These are phyloP conservation scores for Ceratocystiopsis minuta DNA, from an alignment of 2,329 filamentous ascomycete species.

Conservation along the genomic window DNA sequence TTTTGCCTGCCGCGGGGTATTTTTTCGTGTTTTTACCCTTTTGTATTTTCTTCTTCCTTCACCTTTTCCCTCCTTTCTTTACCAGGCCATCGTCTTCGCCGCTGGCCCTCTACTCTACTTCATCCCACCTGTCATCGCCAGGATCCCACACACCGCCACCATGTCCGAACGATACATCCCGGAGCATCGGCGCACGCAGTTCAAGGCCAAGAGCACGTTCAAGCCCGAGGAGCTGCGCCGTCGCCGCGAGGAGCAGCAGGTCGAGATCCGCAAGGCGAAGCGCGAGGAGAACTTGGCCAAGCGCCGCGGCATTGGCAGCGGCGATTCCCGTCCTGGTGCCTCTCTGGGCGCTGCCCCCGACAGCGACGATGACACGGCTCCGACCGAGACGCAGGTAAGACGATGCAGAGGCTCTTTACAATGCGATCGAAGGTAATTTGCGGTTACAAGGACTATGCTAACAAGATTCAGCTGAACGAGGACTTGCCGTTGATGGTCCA, in stretches of 20 bases:
- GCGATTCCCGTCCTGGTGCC: constrained; percentile 63
- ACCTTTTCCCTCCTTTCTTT: not conserved
- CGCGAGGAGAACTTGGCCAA: constrained; percentile 98
- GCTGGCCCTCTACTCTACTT: no score
- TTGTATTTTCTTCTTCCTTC: not conserved
- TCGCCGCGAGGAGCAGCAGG: constrained; percentile 96
- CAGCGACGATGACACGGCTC: constrained; percentile 91
- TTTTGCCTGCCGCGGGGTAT: no score
- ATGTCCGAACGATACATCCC: constrained; percentile 99
- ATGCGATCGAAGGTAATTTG: no score
- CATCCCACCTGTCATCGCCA: no score
- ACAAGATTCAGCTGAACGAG: constrained; percentile 58
- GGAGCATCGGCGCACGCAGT: constrained; percentile 96
- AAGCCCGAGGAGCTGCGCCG: constrained; percentile 97
- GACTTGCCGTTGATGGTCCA: constrained; percentile 96
- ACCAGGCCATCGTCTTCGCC: not conserved
- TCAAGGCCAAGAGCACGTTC: constrained; percentile 98
- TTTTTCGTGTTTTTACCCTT: not conserved
- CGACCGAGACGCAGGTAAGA: constrained; percentile 84
- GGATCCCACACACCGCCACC: constrained; percentile 21
- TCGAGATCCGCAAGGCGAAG: constrained; percentile 97
- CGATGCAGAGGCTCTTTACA: constrained; percentile 3
- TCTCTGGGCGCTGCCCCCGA: constrained; percentile 77
- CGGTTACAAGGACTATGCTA: constrained; percentile 1
- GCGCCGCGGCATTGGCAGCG: constrained; percentile 78